Evolutionary conservation across 108 stramenopile species (phyloP).

Genomic region (Cyclostephanos tholiformis): DNA sequence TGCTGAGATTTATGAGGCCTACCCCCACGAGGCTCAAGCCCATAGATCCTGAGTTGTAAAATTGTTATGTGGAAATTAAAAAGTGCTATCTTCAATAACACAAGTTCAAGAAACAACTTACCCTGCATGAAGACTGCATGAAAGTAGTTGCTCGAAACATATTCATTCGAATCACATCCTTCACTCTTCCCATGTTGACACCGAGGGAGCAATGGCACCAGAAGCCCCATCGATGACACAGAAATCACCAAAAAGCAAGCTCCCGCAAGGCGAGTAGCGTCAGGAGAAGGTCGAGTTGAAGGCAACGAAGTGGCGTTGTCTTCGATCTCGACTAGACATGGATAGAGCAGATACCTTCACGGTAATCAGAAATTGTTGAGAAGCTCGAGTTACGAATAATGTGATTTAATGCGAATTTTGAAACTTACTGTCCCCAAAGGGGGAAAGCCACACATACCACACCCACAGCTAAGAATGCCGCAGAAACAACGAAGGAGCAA

Average conservation of each 20-base stretch:
- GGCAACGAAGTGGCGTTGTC: background rate
- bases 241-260: slow-evolving; percentile 43
- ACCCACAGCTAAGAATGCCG: slow-evolving; percentile 27
- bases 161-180: background rate
- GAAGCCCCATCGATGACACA: slow-evolving; percentile 33
- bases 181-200: slow-evolving; percentile 19
- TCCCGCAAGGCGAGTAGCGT: slow-evolving; percentile 42
- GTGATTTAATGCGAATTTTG: background rate
- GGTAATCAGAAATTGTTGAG: background rate
- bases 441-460: slow-evolving; percentile 34
- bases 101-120: background rate
- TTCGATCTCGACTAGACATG: slow-evolving; percentile 41
- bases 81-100: background rate
- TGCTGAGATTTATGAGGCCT: slow-evolving; percentile 36
- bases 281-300: slow-evolving; percentile 18
- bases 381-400: background rate
- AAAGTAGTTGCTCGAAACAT: slow-evolving; percentile 25
- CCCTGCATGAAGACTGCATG: slow-evolving; percentile 43
- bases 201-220: slow-evolving; percentile 38
- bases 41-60: slow-evolving; percentile 24
- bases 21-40: slow-evolving; percentile 36
- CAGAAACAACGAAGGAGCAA: slow-evolving; percentile 21
- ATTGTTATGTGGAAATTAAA: background rate
- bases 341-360: slow-evolving; percentile 39
- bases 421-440: slow-evolving; percentile 23